phyloP scores from a whole-genome alignment of 2,329 filamentous ascomycete species.

The Lasiodiplodia hormozganensis region DNA sequence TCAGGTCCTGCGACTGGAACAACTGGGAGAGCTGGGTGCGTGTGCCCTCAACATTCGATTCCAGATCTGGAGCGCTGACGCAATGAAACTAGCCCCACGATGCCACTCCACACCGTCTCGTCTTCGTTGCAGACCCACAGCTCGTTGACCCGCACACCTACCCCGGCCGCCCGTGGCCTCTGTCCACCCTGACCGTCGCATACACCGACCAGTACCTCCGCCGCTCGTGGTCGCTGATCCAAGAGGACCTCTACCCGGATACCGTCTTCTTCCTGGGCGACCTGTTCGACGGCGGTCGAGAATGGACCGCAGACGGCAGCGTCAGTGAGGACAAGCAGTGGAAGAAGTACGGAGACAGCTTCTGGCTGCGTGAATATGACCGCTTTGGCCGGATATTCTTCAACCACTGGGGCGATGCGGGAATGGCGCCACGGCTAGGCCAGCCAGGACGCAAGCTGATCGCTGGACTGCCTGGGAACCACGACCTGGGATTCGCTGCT shows the following conservation, averaged over 20 bases:
- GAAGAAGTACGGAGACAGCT: constrained; percentile 77
- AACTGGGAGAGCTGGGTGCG: constrained; percentile 90
- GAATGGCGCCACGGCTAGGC: constrained; percentile 61
- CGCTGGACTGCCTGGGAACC: constrained; percentile 88
- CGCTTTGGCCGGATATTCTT: constrained; percentile 90
- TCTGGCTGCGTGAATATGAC: constrained; percentile 85
- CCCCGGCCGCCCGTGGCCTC: constrained; percentile 77
- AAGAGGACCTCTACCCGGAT: constrained; percentile 78
- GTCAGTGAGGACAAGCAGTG: constrained; percentile 70
- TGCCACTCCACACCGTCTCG: constrained; percentile 81
- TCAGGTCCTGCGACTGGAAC: constrained; percentile 79
- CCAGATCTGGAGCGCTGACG: constrained; percentile 31
- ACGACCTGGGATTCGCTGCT: constrained; percentile 89
- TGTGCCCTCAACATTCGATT: neutral
- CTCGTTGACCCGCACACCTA: constrained; percentile 96
- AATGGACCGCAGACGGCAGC: constrained; percentile 76
- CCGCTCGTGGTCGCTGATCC: constrained; percentile 80
- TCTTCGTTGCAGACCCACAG: constrained; percentile 89
- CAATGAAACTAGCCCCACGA: constrained; percentile 67
- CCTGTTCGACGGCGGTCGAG: constrained; percentile 91
- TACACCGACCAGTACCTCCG: constrained; percentile 92
- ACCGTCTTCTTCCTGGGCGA: constrained; percentile 92
- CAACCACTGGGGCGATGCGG: constrained; percentile 67
- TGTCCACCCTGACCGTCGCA: constrained; percentile 69
- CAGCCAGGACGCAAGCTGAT: constrained; percentile 78